Percentiles rank a stretch among this genome's conserved stretches.
Evolutionary conservation across 306 rosid species (phyloP).

Genomic region (Quercus robur): DNA sequence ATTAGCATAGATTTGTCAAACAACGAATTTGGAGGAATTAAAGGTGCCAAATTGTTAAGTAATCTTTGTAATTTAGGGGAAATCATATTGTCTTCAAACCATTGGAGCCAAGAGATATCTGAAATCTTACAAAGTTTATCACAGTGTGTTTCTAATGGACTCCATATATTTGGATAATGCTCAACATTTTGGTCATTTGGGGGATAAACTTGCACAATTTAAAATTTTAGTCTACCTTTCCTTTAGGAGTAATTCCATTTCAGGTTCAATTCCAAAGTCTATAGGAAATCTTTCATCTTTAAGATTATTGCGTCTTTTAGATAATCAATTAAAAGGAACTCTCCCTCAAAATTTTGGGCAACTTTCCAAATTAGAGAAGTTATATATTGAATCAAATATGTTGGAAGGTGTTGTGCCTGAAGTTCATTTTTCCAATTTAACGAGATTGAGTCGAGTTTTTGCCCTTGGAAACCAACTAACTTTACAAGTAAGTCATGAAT

Average conservation of each 20-base stretch:
- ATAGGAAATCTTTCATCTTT: not conserved
- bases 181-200: not conserved
- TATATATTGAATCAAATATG: not conserved
- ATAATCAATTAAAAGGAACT: not conserved
- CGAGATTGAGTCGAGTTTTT: too few species aligned
- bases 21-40: not conserved
- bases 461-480: too few species aligned
- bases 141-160: not conserved
- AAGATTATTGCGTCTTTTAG: not conserved
- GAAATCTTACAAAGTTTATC: not conserved
- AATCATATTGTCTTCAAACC: too few species aligned
- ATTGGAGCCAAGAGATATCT: too few species aligned
- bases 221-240: too few species aligned
- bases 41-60: too few species aligned
- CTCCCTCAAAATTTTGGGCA: constrained; percentile 3
- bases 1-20: not conserved
- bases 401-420: constrained; percentile 8
- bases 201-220: not conserved
- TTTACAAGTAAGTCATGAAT: too few species aligned
- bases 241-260: too few species aligned
- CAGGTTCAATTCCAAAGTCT: not conserved
- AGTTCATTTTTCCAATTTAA: too few species aligned
- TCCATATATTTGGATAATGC: not conserved
- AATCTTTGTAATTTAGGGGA: too few species aligned
- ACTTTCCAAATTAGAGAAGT: not conserved